Conservation (phyloP, 441 rosid species). For the Manihot esculenta region DNA sequence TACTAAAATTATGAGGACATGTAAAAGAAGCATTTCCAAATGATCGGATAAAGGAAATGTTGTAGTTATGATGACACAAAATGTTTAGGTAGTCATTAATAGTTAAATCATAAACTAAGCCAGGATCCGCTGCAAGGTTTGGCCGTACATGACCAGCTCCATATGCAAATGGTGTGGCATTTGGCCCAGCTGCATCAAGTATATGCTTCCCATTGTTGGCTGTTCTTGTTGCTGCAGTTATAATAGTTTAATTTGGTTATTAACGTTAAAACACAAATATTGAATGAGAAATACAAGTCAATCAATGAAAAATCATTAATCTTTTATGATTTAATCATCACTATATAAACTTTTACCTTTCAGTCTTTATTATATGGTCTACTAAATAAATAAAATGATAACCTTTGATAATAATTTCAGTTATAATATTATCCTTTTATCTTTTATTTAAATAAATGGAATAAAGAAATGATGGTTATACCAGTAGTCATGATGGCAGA, state of each 20-base stretch:
- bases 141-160: conserved; percentile 74
- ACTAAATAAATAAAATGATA: too few species aligned
- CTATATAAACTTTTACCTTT: too few species aligned
- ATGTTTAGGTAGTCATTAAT: conserved; percentile 45
- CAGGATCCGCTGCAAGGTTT: conserved; percentile 52
- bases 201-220: conserved; percentile 31
- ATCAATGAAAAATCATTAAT: too few species aligned
- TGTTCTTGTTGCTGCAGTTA: conserved; percentile 35
- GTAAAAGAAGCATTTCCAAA: conserved; percentile 24
- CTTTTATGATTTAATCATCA: too few species aligned
- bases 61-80: conserved; percentile 48
- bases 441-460: too few species aligned
- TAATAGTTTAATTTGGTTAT: background rate
- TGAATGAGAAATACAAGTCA: too few species aligned
- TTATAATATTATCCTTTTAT: too few species aligned
- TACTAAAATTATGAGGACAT: conserved; percentile 39
- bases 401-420: too few species aligned
- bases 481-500: conserved; percentile 67
- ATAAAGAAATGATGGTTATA: conserved; percentile 13
- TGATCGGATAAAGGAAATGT: conserved; percentile 17
- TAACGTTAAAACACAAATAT: too few species aligned
- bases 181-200: conserved; percentile 21
- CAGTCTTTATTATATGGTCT: too few species aligned
- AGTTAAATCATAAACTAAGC: conserved; percentile 56
- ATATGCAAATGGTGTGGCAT: conserved; percentile 53